Conservation (phyloP, 768 basidiomycete species). For the Cystobasidium tubakii region DNA sequence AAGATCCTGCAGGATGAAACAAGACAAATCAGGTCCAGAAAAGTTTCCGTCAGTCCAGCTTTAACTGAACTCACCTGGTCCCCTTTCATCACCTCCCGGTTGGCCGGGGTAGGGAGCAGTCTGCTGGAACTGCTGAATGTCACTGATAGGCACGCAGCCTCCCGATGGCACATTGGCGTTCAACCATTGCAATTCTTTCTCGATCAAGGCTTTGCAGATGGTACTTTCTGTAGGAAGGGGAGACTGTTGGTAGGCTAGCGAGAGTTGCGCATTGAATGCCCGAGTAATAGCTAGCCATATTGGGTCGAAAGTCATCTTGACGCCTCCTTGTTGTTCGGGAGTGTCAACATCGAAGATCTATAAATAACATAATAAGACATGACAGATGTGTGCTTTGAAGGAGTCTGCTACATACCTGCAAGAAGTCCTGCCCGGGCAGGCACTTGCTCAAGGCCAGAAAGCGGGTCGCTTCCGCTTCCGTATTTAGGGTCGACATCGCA, state of each 20-base stretch:
- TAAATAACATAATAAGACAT: too few relatives aligned
- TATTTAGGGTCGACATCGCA: not conserved
- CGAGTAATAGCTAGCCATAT: slow-evolving; percentile 92
- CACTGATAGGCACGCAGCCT: slow-evolving; percentile 53
- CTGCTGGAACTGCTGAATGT: slow-evolving; percentile 62
- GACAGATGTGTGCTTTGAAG: not conserved
- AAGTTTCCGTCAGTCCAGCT: too few relatives aligned
- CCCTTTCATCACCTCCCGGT: slow-evolving; percentile 52
- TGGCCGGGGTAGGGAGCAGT: slow-evolving; percentile 54
- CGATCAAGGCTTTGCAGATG: slow-evolving; percentile 57
- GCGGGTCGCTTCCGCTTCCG: slow-evolving; percentile 54
- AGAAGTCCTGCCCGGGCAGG: slow-evolving; percentile 62
- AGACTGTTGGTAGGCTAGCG: slow-evolving; percentile 55
- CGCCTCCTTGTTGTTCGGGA: not conserved
- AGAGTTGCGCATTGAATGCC: slow-evolving; percentile 74
- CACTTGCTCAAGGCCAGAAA: slow-evolving; percentile 93
- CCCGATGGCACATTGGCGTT: slow-evolving; percentile 47
- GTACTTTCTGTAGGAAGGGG: slow-evolving; percentile 60
- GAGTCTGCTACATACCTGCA: slow-evolving; percentile 59
- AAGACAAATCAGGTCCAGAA: not conserved
- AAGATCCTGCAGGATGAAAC: slow-evolving; percentile 55
- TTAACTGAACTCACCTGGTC: slow-evolving; percentile 52
- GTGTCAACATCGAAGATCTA: slow-evolving; percentile 44
- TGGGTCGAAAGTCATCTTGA: slow-evolving; percentile 34
- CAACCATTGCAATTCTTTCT: slow-evolving; percentile 65